These are phyloP conservation scores for Dothideomycetes sp. DNA, from an alignment of 2,329 filamentous ascomycete species.

Conservation along the genomic window DNA sequence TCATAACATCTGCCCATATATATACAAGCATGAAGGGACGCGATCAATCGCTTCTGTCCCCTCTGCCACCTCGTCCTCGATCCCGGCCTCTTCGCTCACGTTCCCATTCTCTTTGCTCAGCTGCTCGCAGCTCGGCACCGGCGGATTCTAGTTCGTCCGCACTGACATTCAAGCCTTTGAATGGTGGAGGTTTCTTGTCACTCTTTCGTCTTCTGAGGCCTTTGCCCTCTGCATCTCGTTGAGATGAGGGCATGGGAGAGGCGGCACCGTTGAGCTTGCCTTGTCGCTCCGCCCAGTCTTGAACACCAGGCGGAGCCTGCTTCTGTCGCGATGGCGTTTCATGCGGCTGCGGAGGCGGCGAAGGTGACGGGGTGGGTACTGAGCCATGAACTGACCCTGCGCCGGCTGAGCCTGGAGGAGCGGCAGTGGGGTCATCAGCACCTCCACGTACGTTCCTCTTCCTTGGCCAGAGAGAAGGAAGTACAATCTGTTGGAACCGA, in stretches of 20 bases:
- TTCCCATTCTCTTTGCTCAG: constrained; percentile 9
- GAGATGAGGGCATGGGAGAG: neutral
- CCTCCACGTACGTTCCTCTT: constrained; percentile 74
- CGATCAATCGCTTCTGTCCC: neutral
- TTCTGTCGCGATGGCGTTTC: constrained; percentile 4
- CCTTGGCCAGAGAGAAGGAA: constrained; percentile 72
- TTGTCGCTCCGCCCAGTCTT: neutral
- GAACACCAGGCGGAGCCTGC: neutral
- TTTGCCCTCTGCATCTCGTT: constrained; percentile 1
- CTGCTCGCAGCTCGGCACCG: constrained; percentile 9
- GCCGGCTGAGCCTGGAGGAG: constrained; percentile 6
- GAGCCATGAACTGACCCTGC: constrained; percentile 2
- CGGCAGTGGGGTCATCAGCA: constrained; percentile 38
- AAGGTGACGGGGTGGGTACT: neutral
- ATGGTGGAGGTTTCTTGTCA: neutral
- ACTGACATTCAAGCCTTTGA: constrained; percentile 6
- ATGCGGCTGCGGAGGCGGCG: too few species aligned
- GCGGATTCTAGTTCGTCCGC: constrained; percentile 8
- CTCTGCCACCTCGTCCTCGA: neutral
- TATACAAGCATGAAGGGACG: too few species aligned
- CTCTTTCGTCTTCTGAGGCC: constrained; percentile 2
- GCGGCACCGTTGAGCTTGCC: neutral
- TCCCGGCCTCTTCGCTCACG: constrained; percentile 9
- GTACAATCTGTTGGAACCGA: constrained; percentile 73
- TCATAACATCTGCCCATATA: too few species aligned